Evolutionary conservation across 352 stramenopile species (phyloP).

Genomic region (Globisporangium radiosum): DNA sequence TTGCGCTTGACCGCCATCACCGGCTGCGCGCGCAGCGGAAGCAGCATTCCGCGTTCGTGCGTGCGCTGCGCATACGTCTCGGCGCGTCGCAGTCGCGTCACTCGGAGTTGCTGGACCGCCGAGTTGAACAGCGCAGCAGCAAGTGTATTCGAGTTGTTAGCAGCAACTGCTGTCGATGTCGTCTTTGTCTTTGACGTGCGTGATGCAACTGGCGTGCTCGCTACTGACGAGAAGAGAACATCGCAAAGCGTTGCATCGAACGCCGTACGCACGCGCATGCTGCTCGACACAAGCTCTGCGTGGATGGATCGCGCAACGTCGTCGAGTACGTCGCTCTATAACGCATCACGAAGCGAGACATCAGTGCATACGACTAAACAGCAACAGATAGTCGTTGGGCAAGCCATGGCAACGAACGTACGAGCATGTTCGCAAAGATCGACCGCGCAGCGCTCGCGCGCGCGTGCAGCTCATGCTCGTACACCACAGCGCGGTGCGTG

Average conservation of each 20-base stretch:
- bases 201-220: background rate
- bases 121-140: constrained; percentile 1
- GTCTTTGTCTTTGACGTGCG: background rate
- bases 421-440: constrained; percentile 18
- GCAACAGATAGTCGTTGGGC: no score
- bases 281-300: constrained; percentile 23
- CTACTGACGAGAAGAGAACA: constrained; percentile 16
- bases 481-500: constrained; percentile 17
- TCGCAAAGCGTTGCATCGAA: constrained; percentile 11
- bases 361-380: no score
- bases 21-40: background rate
- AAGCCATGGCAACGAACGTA: background rate
- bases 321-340: constrained; percentile 15
- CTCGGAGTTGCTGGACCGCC: constrained; percentile 5
- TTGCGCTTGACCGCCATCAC: background rate
- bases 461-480: constrained; percentile 12
- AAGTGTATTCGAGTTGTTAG: background rate
- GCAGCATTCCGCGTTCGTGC: background rate
- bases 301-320: constrained; percentile 35
- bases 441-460: constrained; percentile 1
- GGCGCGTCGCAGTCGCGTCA: background rate
- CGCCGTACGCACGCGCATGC: constrained; percentile 14
- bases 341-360: no score
- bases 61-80: background rate
- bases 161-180: background rate